phyloP scores from a whole-genome alignment of 2,329 filamentous ascomycete genomes.

The Aspergillus thermomutatus region DNA sequence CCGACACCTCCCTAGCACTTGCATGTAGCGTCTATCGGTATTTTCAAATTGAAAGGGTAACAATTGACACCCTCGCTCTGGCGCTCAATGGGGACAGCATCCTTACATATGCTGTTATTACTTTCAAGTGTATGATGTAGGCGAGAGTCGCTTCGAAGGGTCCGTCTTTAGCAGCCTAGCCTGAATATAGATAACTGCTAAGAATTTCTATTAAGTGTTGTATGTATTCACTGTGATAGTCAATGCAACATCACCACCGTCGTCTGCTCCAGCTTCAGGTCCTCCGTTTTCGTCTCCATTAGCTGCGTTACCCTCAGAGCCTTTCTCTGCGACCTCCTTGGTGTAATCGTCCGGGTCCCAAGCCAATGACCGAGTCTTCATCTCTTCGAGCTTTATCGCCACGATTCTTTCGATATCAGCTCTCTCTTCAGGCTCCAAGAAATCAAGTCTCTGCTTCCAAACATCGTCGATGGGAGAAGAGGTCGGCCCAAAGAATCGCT shows the following conservation, averaged over 20 bases:
- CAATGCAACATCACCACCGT: background rate
- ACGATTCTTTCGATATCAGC: background rate
- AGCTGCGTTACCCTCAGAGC: background rate
- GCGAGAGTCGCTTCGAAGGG: too few species aligned
- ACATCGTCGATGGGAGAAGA: background rate
- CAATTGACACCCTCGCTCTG: too few species aligned
- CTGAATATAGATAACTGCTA: too few species aligned
- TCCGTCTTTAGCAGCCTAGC: too few species aligned
- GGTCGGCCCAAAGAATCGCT: slow-evolving; percentile 3
- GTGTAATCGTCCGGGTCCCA: slow-evolving; percentile 1
- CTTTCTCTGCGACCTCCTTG: background rate
- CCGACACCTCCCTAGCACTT: too few species aligned
- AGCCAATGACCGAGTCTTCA: background rate
- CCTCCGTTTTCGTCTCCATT: background rate
- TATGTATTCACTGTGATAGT: too few species aligned
- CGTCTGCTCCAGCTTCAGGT: background rate
- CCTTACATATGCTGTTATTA: too few species aligned
- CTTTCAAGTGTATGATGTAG: too few species aligned
- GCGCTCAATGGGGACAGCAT: too few species aligned
- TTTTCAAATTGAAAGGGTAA: too few species aligned
- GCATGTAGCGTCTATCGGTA: too few species aligned
- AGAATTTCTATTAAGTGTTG: too few species aligned
- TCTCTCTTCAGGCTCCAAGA: slow-evolving; percentile 1
- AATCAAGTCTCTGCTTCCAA: background rate
- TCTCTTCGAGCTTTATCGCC: background rate